A percentile compares a stretch with the other conserved stretches of the same genome.
Evolutionary conservation across 176 grass and related monocot species (phyloP).

Genomic region (Themeda triandra): DNA sequence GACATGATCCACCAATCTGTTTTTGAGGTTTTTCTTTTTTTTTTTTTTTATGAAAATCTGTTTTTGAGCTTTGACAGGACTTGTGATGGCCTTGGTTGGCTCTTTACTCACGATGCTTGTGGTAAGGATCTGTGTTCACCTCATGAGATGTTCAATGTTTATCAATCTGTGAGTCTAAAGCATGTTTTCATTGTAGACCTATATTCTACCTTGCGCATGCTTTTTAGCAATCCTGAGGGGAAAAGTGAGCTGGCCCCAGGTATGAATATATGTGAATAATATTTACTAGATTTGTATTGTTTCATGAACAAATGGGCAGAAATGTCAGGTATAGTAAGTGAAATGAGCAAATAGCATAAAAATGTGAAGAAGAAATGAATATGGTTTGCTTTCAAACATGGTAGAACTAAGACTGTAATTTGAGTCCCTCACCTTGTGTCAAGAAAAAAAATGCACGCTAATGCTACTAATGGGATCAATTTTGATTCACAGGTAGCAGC

Average conservation of each 20-base stretch:
- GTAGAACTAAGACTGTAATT: background rate
- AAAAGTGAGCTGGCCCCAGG: conserved; percentile 73
- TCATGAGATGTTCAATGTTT: background rate
- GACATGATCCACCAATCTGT: background rate
- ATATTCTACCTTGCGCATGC: conserved; percentile 80
- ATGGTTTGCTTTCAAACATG: background rate
- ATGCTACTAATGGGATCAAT: background rate
- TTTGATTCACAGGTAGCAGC: conserved; percentile 28
- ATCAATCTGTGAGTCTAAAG: background rate
- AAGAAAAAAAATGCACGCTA: background rate
- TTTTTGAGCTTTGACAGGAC: conserved; percentile 45
- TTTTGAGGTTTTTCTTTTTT: conserved; percentile 6
- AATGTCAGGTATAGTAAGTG: background rate
- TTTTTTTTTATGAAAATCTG: too few relatives aligned
- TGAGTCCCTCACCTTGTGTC: background rate
- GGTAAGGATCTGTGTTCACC: conserved; percentile 40
- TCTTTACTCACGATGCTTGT: conserved; percentile 96
- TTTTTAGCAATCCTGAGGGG: conserved; percentile 73
- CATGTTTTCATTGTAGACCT: conserved; percentile 45
- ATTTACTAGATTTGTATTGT: background rate
- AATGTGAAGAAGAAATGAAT: background rate
- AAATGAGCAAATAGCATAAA: background rate
- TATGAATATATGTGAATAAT: conserved; percentile 22
- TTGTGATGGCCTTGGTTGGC: conserved; percentile 94
- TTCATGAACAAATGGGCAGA: background rate